phyloP scores from a whole-genome alignment of 768 basidiomycete genomes.

The Agaricus subrufescens region DNA sequence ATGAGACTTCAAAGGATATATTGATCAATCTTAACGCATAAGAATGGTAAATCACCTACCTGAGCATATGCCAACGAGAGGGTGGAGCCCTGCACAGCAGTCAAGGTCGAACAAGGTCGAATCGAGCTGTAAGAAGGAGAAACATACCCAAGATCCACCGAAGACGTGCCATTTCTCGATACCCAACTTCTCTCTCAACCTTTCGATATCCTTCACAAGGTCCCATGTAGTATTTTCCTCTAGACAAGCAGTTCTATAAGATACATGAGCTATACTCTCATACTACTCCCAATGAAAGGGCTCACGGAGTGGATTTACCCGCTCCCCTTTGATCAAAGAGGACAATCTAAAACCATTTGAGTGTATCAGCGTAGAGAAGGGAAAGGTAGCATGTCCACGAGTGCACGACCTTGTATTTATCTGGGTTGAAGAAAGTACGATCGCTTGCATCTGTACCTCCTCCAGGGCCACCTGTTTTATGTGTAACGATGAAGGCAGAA shows the following conservation, averaged over 20 bases:
- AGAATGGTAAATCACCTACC: conserved; percentile 28
- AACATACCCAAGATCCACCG: conserved; percentile 86
- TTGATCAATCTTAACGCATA: neutral
- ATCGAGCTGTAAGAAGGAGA: neutral
- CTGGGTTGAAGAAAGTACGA: conserved; percentile 76
- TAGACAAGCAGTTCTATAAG: conserved; percentile 56
- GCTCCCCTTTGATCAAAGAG: conserved; percentile 89
- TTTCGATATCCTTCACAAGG: conserved; percentile 87
- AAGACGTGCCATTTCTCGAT: conserved; percentile 93
- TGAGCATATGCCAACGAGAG: conserved; percentile 84
- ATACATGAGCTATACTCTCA: neutral
- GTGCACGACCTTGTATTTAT: conserved; percentile 67
- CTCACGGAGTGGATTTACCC: conserved; percentile 83
- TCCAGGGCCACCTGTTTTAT: conserved; percentile 66
- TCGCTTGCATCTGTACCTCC: conserved; percentile 68
- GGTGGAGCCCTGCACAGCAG: conserved; percentile 64
- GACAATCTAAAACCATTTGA: conserved; percentile 50
- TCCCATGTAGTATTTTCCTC: conserved; percentile 95
- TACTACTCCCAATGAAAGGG: conserved; percentile 7
- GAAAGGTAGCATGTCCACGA: neutral
- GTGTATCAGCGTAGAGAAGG: neutral
- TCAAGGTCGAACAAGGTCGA: neutral
- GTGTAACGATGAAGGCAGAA: conserved; percentile 1
- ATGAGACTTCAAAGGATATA: conserved; percentile 46
- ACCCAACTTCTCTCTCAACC: conserved; percentile 64